These are phyloP conservation scores for Trypanosoma lewisi DNA, from an alignment of 208 protist genomes.

Conservation along the genomic window DNA sequence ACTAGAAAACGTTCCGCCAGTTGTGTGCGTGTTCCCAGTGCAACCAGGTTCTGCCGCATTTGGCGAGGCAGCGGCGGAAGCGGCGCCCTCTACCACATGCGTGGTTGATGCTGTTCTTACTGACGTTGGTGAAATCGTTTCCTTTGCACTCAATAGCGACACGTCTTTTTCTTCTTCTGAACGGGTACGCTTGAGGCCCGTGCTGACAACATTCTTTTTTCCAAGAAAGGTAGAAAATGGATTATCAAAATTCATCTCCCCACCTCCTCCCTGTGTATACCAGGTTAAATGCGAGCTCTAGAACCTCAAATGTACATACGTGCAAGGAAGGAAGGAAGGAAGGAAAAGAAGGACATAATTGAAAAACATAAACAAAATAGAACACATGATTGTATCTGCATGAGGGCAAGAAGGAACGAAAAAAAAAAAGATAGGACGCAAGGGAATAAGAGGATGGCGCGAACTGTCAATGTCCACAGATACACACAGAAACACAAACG, in stretches of 20 bases:
- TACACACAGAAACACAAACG: background rate
- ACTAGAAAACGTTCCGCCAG: background rate
- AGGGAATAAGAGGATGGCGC: slow-evolving; percentile 4
- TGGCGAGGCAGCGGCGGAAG: slow-evolving; percentile 3
- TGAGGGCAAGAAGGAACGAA: background rate
- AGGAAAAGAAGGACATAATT: background rate
- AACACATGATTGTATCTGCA: background rate
- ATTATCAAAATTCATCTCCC: slow-evolving; percentile 21
- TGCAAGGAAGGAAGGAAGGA: background rate
- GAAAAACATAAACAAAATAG: background rate
- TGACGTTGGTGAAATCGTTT: no score
- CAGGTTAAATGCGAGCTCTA: background rate
- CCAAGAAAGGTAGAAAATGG: slow-evolving; percentile 16
- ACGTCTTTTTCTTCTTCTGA: slow-evolving; percentile 5
- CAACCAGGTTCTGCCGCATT: slow-evolving; percentile 11
- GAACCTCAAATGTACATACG: background rate
- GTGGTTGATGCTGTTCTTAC: background rate
- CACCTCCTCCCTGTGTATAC: no score
- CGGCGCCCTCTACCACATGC: background rate
- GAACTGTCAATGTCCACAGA: no score
- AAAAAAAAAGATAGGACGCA: slow-evolving; percentile 13
- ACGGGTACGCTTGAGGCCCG: slow-evolving; percentile 12
- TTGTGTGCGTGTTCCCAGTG: background rate
- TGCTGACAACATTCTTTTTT: background rate
- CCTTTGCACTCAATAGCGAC: background rate